These are phyloP conservation scores for Fusarium torreyae DNA, from an alignment of 2,329 filamentous ascomycete genomes.

Conservation along the genomic window DNA sequence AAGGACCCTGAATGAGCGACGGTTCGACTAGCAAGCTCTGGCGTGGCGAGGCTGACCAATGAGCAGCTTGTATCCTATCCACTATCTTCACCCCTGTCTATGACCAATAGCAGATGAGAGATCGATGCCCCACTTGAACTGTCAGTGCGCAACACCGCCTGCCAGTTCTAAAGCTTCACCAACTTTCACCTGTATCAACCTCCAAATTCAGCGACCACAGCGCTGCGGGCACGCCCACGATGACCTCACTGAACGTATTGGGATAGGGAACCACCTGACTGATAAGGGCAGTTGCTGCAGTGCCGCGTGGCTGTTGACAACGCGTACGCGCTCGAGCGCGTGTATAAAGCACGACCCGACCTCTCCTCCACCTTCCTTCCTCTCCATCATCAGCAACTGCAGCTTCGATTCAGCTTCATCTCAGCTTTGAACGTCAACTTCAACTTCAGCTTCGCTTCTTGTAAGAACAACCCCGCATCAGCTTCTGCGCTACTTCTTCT, in stretches of 20 bases:
- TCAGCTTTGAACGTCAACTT: conserved; percentile 5
- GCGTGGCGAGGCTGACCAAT: not conserved
- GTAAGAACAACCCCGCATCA: conserved; percentile 21
- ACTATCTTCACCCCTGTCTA: not conserved
- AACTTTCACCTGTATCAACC: conserved; percentile 20
- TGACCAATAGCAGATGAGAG: conserved; percentile 14
- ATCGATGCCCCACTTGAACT: conserved; percentile 13
- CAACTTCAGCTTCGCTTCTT: conserved; percentile 12
- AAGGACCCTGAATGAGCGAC: no score
- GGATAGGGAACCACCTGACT: conserved; percentile 5
- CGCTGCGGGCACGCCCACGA: conserved; percentile 14
- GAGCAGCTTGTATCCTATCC: not conserved
- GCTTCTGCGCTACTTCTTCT: conserved; percentile 1
- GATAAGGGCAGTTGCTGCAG: conserved; percentile 7
- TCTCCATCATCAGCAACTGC: conserved; percentile 26
- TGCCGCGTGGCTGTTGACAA: not conserved
- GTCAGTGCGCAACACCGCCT: conserved; percentile 4
- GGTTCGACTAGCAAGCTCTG: not conserved
- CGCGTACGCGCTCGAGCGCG: conserved; percentile 19
- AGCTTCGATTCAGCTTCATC: conserved; percentile 20
- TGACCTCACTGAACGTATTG: conserved; percentile 26
- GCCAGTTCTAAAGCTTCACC: conserved; percentile 25
- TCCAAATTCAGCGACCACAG: conserved; percentile 13
- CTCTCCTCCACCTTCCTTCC: conserved; percentile 3
- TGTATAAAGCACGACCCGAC: conserved; percentile 13